phyloP scores from a whole-genome alignment of 805 yeast species.

The Yamadazyma endophytica region DNA sequence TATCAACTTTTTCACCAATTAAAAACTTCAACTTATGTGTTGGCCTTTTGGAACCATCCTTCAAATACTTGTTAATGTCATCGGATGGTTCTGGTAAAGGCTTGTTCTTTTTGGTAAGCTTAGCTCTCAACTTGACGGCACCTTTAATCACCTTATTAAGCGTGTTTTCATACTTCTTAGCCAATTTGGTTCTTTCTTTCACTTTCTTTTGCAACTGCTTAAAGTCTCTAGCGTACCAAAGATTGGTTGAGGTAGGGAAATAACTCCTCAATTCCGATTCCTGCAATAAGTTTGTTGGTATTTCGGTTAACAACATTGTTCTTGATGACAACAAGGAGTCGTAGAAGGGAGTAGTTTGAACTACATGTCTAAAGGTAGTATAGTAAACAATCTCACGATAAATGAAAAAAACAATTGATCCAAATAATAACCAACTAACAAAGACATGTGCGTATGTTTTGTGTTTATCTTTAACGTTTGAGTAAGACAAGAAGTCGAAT shows the following conservation, averaged over 20 bases:
- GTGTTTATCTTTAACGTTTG: constrained; percentile 60
- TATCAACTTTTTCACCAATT: constrained; percentile 80
- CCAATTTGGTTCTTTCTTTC: constrained; percentile 60
- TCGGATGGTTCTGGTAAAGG: constrained; percentile 53
- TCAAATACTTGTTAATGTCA: constrained; percentile 60
- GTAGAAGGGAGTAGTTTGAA: constrained; percentile 69
- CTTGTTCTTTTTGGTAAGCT: constrained; percentile 55
- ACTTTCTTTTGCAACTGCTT: constrained; percentile 51
- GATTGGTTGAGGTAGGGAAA: constrained; percentile 59
- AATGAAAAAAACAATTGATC: constrained; percentile 57
- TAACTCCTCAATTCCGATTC: constrained; percentile 50
- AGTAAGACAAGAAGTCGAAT: constrained; percentile 59
- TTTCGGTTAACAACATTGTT: constrained; percentile 68
- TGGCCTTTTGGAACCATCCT: constrained; percentile 69
- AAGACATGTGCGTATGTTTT: constrained; percentile 73
- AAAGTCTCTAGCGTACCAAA: constrained; percentile 65
- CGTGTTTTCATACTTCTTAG: constrained; percentile 61
- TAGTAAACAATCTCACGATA: constrained; percentile 74
- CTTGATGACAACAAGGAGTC: constrained; percentile 66
- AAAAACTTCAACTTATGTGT: constrained; percentile 68
- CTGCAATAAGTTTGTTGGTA: constrained; percentile 45
- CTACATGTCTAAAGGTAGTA: constrained; percentile 65
- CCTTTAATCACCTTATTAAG: constrained; percentile 56
- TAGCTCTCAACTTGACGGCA: constrained; percentile 52
- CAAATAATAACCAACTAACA: constrained; percentile 70